Percentiles rank a stretch among this genome's conserved stretches.
Conservation (phyloP, 306 rosid species). For the Trichosanthes truncata region DNA sequence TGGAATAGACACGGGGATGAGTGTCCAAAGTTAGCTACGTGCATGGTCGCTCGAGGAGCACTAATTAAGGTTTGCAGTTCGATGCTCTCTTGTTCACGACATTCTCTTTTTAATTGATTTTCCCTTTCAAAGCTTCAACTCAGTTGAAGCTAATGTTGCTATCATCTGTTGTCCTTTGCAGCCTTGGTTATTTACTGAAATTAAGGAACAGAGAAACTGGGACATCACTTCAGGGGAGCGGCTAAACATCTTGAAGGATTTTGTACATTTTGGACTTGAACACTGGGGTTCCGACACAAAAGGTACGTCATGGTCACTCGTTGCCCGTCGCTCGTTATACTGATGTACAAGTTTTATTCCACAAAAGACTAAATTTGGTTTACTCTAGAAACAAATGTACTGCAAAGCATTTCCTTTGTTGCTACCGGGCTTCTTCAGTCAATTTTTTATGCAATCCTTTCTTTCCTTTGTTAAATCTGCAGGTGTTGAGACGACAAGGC, state of each 20-base stretch:
- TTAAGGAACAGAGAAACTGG: slow-evolving; percentile 94
- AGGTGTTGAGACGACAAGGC: slow-evolving; percentile 94
- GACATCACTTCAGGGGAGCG: slow-evolving; percentile 91
- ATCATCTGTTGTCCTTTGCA: slow-evolving; percentile 27
- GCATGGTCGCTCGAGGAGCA: slow-evolving; percentile 92
- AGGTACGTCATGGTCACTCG: slow-evolving; percentile 27
- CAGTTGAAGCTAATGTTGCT: neutral
- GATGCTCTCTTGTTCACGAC: slow-evolving; percentile 2
- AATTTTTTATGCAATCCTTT: neutral
- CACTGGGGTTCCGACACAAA: slow-evolving; percentile 96
- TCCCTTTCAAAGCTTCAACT: neutral
- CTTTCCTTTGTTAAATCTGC: neutral
- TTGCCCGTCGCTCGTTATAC: neutral
- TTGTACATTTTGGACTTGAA: slow-evolving; percentile 71
- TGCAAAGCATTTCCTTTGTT: neutral
- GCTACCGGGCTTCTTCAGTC: neutral
- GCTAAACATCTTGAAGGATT: slow-evolving; percentile 60
- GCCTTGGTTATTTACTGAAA: slow-evolving; percentile 96
- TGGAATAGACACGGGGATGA: slow-evolving; percentile 68
- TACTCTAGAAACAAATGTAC: neutral
- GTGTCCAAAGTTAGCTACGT: slow-evolving; percentile 66
- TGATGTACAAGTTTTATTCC: neutral
- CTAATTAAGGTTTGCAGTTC: slow-evolving; percentile 55
- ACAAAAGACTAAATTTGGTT: neutral
- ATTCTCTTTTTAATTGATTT: neutral